phyloP scores from a whole-genome alignment of 352 stramenopile species.

The Phytophthora aleatoria region DNA sequence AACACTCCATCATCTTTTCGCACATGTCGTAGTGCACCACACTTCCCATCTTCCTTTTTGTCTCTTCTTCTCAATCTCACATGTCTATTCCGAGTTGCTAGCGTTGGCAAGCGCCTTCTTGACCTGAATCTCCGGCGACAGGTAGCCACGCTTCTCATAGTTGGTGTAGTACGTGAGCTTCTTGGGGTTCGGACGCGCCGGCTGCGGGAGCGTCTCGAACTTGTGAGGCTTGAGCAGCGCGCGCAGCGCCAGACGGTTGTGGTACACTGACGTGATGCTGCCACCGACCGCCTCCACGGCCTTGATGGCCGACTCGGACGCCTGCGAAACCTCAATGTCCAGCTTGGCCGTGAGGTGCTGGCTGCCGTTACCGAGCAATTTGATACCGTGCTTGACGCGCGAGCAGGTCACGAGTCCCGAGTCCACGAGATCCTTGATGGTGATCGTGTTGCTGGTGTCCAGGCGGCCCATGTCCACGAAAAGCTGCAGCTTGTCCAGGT shows the following conservation, averaged over 20 bases:
- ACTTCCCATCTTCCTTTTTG: constrained; percentile 12
- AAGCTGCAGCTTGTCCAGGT: constrained; percentile 94
- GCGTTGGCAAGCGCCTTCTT: constrained; percentile 72
- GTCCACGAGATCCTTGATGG: constrained; percentile 93
- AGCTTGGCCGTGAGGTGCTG: constrained; percentile 91
- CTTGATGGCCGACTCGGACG: constrained; percentile 93
- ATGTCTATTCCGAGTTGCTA: constrained; percentile 47
- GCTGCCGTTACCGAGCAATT: constrained; percentile 91
- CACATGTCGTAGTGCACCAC: not conserved
- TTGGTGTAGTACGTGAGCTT: constrained; percentile 98
- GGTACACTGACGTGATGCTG: constrained; percentile 96
- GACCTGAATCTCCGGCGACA: constrained; percentile 96
- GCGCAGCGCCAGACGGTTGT: constrained; percentile 95
- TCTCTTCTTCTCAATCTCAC: constrained; percentile 18
- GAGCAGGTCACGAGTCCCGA: constrained; percentile 89
- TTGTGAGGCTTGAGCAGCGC: constrained; percentile 96
- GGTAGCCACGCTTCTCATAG: constrained; percentile 96
- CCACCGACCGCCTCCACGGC: constrained; percentile 94
- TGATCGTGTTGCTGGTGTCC: constrained; percentile 90
- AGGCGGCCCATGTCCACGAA: constrained; percentile 97
- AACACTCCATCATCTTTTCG: constrained; percentile 17
- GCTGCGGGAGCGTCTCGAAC: constrained; percentile 93
- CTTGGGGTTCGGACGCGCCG: constrained; percentile 94
- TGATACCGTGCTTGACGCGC: constrained; percentile 95
- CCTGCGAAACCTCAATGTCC: constrained; percentile 95